These are phyloP conservation scores for Candida quercuum DNA, from an alignment of 805 yeast genomes.

Conservation along the genomic window DNA sequence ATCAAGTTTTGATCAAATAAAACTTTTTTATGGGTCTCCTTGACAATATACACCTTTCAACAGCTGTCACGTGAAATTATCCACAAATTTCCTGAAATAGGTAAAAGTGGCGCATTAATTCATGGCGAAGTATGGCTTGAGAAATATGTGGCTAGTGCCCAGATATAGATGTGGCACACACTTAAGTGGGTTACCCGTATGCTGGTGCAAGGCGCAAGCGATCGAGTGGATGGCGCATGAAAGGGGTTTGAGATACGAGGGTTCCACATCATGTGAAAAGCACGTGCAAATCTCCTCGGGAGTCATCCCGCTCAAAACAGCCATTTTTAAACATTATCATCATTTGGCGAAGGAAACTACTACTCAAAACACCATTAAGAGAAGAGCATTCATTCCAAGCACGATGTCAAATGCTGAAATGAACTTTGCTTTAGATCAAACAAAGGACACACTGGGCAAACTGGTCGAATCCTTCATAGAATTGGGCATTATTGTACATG, in stretches of 20 bases:
- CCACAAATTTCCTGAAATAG: constrained; percentile 7
- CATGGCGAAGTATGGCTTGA: constrained; percentile 7
- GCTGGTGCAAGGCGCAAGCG: too few species aligned
- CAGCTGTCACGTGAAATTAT: constrained; percentile 12
- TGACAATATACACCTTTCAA: background rate
- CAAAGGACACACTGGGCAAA: constrained; percentile 35
- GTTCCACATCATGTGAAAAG: too few species aligned
- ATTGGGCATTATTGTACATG: constrained; percentile 88
- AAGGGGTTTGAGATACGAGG: too few species aligned
- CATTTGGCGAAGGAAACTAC: background rate
- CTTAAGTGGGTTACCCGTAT: background rate
- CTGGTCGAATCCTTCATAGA: constrained; percentile 80
- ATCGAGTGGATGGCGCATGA: too few species aligned
- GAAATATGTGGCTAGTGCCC: background rate
- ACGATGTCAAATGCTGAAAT: constrained; percentile 9
- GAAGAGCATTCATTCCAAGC: too few species aligned
- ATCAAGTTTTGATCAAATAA: background rate
- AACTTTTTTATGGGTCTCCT: background rate
- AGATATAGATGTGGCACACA: background rate
- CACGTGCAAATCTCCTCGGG: too few species aligned
- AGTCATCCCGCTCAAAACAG: too few species aligned
- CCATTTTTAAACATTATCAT: too few species aligned
- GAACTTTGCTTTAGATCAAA: constrained; percentile 23
- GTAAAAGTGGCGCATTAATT: background rate
- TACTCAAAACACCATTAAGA: background rate